These are phyloP conservation scores for Saccharum hybrid DNA, from an alignment of 202 grass and related monocot genomes.

Conservation along the genomic window DNA sequence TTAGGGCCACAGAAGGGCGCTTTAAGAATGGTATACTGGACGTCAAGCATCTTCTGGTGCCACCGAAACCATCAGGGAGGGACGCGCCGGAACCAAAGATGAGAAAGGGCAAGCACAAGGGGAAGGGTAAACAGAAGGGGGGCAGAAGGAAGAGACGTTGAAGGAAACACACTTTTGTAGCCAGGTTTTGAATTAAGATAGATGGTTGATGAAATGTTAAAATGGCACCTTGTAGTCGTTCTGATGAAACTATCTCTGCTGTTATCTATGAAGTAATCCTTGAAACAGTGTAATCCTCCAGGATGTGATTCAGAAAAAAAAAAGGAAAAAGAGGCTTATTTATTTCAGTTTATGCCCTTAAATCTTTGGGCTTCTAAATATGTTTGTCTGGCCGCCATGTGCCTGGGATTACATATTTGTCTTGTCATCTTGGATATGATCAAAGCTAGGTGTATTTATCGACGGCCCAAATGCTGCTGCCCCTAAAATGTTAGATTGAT, in stretches of 20 bases:
- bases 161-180: slow-evolving; percentile 1
- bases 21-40: slow-evolving; percentile 94
- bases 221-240: slow-evolving; percentile 10
- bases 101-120: slow-evolving; percentile 66
- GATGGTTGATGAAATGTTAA: too few relatives aligned
- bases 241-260: not conserved
- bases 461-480: not conserved
- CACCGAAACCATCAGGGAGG: slow-evolving; percentile 55
- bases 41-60: slow-evolving; percentile 74
- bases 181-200: not conserved
- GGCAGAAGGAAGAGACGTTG: slow-evolving; percentile 63
- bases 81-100: slow-evolving; percentile 49
- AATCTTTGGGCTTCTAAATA: not conserved
- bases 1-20: slow-evolving; percentile 72
- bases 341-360: not conserved
- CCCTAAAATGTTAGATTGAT: not conserved
- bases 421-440: not conserved
- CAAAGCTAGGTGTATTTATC: not conserved
- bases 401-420: not conserved
- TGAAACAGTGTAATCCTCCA: not conserved
- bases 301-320: not conserved
- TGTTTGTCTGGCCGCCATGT: not conserved
- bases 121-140: slow-evolving; percentile 68
- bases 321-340: not conserved
- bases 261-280: not conserved